Base-by-base conservation (phyloP, 306 rosid genomes). In the Cajanus cajan region DNA sequence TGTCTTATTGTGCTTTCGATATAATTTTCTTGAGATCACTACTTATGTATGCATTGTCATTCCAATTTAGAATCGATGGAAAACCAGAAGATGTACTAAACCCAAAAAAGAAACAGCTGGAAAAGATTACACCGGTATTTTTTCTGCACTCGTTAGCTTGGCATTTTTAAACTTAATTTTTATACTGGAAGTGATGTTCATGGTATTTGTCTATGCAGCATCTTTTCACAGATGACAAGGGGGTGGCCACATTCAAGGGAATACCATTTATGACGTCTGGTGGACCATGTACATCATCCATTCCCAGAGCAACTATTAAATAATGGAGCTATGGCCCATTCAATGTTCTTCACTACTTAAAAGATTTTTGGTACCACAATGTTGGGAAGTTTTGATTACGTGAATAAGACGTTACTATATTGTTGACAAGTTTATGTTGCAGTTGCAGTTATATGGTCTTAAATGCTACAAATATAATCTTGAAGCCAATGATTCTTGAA, bases 31-130 rank as follows among this genome's bases (percentile, higher is more conserved):
- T 47, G 68, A 16, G 79, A 44, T 63, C 6, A 21, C 68, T 55
- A 68, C 69, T 68, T 75, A 74, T 59, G 22, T 48, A 28, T 21
- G 37, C 36, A 73, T 83, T 18, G 57, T 45, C 34, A 16, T 73
- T 64, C 71, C 68, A 37, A 55, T 86, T 50, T 76, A 93, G 99
- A 84, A 83, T 93, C 78, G 97, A 95, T 74, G 98, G 98, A 83
- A 91, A 91, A 86, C 98, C 97, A 11, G 99, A 95, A 85, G 98
- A 93, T 79, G 98, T 93, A 51, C 99, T 95, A 16, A 95, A 95
- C 86, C 99, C 99, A 16, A 95, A 95, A 80, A 95, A 93, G 99
- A 95, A 95, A 82, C 99, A 95, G 80, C 79, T 95, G 69, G 99
- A 95, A 55, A 93, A 95, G 88, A 90, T 95, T 76, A 91, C 98